Percentiles rank a stretch among this genome's conserved stretches.
Evolutionary conservation across 495 filamentous ascomycete species (phyloP).

Genomic region (Penicillium maclennaniae): DNA sequence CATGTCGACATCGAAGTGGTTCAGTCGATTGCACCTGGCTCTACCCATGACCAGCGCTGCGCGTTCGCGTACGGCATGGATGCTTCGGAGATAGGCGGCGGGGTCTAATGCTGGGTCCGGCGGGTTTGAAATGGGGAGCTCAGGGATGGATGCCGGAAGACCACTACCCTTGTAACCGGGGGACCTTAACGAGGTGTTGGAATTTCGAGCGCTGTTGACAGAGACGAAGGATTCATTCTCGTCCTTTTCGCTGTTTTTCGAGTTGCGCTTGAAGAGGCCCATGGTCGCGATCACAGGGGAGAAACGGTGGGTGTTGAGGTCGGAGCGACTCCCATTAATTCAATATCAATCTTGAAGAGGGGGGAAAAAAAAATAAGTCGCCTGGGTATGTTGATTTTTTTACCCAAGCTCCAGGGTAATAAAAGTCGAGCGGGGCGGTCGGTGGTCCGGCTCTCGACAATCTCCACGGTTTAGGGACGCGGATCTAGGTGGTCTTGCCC

Average conservation of each 20-base stretch:
- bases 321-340: neutral
- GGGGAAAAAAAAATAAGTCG: neutral
- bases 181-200: conserved; percentile 54
- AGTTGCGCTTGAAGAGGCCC: conserved; percentile 64
- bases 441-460: conserved; percentile 13
- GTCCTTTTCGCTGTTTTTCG: conserved; percentile 48
- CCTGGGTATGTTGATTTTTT: conserved; percentile 3
- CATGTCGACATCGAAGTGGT: conserved; percentile 91
- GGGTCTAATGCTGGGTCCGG: conserved; percentile 91
- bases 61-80: conserved; percentile 82
- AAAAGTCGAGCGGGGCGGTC: conserved; percentile 11
- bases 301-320: neutral
- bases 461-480: conserved; percentile 12
- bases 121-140: conserved; percentile 73
- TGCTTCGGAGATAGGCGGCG: conserved; percentile 85
- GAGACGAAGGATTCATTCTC: conserved; percentile 46
- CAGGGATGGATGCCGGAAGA: conserved; percentile 49
- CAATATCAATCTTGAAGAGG: neutral
- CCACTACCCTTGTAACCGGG: conserved; percentile 43
- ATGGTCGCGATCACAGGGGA: conserved; percentile 30
- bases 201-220: conserved; percentile 48
- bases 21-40: conserved; percentile 73
- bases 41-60: conserved; percentile 67
- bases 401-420: conserved; percentile 4
- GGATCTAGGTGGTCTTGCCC: conserved; percentile 12